Conservation (phyloP, 306 rosid genomes). For the Herpetospermum pedunculosum region DNA sequence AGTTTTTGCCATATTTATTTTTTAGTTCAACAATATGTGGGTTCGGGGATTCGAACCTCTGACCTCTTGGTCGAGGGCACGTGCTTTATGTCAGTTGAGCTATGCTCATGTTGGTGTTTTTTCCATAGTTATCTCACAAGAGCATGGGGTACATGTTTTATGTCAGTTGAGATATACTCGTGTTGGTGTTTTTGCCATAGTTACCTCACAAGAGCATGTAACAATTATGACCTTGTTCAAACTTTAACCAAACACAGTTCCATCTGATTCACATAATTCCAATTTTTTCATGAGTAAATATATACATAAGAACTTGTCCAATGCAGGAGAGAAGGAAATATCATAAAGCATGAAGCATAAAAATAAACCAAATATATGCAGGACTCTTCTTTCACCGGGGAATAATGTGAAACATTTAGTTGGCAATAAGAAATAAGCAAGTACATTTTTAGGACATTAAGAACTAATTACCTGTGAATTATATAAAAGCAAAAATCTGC, state of each 20-base stretch:
- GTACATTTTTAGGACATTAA: constrained; percentile 7
- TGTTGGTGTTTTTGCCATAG: too few species aligned
- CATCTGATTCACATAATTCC: neutral
- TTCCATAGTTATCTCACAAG: neutral
- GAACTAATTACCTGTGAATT: constrained; percentile 55
- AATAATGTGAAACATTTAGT: neutral
- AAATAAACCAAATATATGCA: neutral
- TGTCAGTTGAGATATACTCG: too few species aligned
- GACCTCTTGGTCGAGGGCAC: too few species aligned
- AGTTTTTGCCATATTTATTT: neutral
- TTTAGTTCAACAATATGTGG: too few species aligned
- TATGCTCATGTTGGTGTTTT: too few species aligned
- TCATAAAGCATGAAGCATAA: neutral
- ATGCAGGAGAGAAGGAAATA: neutral
- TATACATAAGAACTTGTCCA: neutral
- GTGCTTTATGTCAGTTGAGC: too few species aligned
- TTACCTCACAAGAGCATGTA: neutral
- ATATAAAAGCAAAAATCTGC: constrained; percentile 73
- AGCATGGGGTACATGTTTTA: too few species aligned
- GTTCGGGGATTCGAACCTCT: too few species aligned
- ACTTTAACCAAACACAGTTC: neutral
- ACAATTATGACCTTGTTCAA: neutral
- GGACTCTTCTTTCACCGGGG: neutral
- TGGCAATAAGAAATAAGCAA: neutral
- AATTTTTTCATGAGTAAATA: neutral